Evolutionary conservation across 2,329 filamentous ascomycete genomes (phyloP).

Genomic region (Hymenoscyphus albidus): DNA sequence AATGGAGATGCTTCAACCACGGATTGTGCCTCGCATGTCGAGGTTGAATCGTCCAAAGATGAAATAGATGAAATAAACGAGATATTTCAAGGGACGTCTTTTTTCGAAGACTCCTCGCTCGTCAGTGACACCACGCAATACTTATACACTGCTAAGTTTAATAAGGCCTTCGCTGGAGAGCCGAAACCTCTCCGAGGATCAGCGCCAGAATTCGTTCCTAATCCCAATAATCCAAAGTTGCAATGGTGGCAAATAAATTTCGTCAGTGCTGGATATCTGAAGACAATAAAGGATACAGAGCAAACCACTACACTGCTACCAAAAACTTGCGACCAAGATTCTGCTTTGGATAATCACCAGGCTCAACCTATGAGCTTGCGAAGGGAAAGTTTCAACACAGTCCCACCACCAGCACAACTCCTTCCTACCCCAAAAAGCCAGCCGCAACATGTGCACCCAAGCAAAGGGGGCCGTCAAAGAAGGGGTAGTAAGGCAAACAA

Average conservation of each 20-base stretch:
- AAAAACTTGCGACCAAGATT: background rate
- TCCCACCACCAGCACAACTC: background rate
- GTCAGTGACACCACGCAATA: background rate
- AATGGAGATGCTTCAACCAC: background rate
- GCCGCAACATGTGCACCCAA: background rate
- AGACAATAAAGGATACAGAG: background rate
- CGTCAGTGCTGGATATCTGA: background rate
- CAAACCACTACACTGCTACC: background rate
- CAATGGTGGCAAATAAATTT: background rate
- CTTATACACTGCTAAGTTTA: background rate
- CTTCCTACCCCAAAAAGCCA: background rate
- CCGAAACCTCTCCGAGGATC: background rate
- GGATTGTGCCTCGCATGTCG: background rate
- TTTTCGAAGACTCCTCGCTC: background rate
- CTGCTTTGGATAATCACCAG: background rate
- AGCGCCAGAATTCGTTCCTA: background rate
- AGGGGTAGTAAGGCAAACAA: background rate
- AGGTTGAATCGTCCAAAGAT: background rate
- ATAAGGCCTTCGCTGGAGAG: background rate
- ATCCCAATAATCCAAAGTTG: background rate
- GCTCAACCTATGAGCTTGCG: background rate
- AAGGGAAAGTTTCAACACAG: background rate
- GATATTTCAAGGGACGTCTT: background rate
- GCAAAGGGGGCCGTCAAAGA: background rate
- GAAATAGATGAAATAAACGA: background rate